phyloP scores from a whole-genome alignment of 495 filamentous ascomycete genomes.

The Neurospora sp. region DNA sequence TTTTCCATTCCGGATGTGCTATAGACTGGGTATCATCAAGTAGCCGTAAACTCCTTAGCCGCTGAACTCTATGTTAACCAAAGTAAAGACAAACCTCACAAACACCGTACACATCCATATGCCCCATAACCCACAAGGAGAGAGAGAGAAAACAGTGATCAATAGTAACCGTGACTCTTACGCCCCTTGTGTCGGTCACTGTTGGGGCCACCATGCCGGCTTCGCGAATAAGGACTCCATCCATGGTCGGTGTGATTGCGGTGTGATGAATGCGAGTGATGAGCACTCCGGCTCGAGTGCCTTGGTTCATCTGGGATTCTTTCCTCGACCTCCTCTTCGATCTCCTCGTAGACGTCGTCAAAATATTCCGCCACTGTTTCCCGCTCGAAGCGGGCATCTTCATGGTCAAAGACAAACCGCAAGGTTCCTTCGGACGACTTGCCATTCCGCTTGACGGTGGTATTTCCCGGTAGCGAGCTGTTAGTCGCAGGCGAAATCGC shows the following conservation, averaged over 20 bases:
- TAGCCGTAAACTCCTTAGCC: not conserved
- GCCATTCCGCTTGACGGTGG: constrained; percentile 31
- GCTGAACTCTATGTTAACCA: not conserved
- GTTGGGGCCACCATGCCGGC: constrained; percentile 12
- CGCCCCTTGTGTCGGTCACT: constrained; percentile 14
- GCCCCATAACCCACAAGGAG: not conserved
- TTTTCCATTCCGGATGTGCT: not conserved
- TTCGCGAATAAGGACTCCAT: constrained; percentile 17
- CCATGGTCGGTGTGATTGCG: constrained; percentile 12
- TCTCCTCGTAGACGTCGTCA: constrained; percentile 69
- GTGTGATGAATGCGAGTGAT: constrained; percentile 6
- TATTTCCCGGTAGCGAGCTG: constrained; percentile 17
- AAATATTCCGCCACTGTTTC: constrained; percentile 56
- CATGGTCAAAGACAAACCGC: constrained; percentile 82
- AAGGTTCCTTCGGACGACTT: constrained; percentile 66
- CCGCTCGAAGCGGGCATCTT: constrained; percentile 62
- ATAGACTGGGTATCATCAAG: not conserved
- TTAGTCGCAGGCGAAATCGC: constrained; percentile 30
- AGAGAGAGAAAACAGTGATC: not conserved
- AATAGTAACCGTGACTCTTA: constrained; percentile 12
- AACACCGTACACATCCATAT: not conserved
- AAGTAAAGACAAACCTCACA: not conserved
- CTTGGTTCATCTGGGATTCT: constrained; percentile 26
- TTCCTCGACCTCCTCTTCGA: constrained; percentile 55
- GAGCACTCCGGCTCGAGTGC: constrained; percentile 13